phyloP scores from a whole-genome alignment of 352 stramenopile species.

The Globisporangium paddicum region DNA sequence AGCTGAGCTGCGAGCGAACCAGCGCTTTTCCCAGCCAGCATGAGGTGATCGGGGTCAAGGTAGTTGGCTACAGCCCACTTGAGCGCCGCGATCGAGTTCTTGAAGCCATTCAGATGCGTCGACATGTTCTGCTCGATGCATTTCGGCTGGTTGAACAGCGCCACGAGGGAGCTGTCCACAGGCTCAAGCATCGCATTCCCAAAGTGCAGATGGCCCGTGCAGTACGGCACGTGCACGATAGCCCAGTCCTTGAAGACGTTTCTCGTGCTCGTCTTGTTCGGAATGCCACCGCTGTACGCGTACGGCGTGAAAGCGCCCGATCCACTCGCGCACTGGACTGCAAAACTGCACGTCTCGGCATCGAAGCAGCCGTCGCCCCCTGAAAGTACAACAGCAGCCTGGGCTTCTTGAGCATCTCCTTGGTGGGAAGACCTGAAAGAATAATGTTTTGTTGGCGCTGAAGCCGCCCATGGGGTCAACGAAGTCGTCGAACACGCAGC shows the following conservation, averaged over 20 bases:
- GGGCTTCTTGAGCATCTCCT: not conserved
- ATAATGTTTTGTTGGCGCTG: not conserved
- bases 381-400: slow-evolving; percentile 68
- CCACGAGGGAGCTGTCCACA: slow-evolving; percentile 10
- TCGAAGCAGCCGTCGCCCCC: slow-evolving; percentile 56
- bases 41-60: slow-evolving; percentile 42
- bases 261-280: slow-evolving; percentile 37
- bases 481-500: slow-evolving; percentile 19
- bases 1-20: slow-evolving; percentile 48
- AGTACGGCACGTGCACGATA: slow-evolving; percentile 69
- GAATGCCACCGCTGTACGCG: slow-evolving; percentile 34
- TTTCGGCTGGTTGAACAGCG: slow-evolving; percentile 15
- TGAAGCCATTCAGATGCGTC: slow-evolving; percentile 58
- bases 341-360: slow-evolving; percentile 49
- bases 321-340: slow-evolving; percentile 38
- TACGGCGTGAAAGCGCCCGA: slow-evolving; percentile 27
- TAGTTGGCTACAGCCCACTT: slow-evolving; percentile 60
- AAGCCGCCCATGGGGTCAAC: not conserved
- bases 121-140: slow-evolving; percentile 31
- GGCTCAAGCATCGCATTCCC: slow-evolving; percentile 26
- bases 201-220: slow-evolving; percentile 62
- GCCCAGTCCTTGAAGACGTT: slow-evolving; percentile 75
- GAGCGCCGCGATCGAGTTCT: slow-evolving; percentile 55
- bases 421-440: not conserved
- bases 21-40: slow-evolving; percentile 44